Conservation (phyloP, 1,284 basidiomycete species). For the Leccinum subrobustum region DNA sequence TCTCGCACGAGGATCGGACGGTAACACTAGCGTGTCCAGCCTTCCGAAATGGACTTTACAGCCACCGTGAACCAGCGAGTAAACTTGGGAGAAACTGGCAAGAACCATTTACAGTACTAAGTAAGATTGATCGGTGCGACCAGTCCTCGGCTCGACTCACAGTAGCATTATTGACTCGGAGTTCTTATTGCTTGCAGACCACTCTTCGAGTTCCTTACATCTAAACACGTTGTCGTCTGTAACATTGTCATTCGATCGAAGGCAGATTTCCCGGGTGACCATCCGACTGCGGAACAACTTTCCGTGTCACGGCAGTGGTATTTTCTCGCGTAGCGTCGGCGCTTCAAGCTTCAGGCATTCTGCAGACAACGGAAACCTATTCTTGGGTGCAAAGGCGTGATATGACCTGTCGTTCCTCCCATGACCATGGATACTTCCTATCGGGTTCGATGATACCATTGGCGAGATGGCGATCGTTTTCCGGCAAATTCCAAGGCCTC, state of each 20-base stretch:
- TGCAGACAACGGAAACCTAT: neutral
- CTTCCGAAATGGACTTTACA: neutral
- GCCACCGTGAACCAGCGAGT: neutral
- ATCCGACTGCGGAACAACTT: constrained; percentile 6
- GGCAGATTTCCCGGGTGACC: neutral
- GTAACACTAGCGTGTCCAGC: neutral
- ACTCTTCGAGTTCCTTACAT: neutral
- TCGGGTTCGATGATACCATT: neutral
- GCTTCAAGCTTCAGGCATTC: neutral
- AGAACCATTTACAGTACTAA: neutral
- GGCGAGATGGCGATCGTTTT: neutral
- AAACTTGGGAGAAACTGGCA: neutral
- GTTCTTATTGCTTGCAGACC: neutral
- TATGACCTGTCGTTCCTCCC: neutral
- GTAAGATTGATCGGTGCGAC: neutral
- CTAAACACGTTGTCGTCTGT: neutral
- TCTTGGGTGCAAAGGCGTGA: neutral
- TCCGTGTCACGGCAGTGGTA: neutral
- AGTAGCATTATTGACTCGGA: neutral
- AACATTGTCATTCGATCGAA: neutral
- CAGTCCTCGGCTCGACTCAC: neutral
- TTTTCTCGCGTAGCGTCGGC: neutral
- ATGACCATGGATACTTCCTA: neutral
- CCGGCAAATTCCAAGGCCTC: neutral
- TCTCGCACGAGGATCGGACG: constrained; percentile 8